Base-by-base conservation (phyloP, 1,284 basidiomycete genomes). In the Ceratobasidium sp. region DNA sequence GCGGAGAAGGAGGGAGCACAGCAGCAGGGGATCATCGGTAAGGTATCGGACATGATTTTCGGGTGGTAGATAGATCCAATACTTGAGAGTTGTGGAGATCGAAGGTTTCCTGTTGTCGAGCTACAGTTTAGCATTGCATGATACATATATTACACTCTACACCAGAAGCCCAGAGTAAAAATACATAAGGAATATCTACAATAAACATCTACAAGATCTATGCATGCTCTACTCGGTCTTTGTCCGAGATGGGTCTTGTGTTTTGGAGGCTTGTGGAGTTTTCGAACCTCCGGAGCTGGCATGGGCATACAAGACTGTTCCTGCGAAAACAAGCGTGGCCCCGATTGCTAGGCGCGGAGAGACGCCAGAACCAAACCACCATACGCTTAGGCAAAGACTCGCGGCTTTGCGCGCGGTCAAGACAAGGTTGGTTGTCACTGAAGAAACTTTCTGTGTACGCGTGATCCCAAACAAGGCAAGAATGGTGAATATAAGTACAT, bases 331-430 rank as follows among this genome's bases (percentile, higher is more conserved):
- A 85, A 91, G 86, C 9, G 80, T 80, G 9, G 89, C 89, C 44
- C 90, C 90, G 11, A 83, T 54, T 0, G 84, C 87, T n/a, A 92
- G 82, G 76, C 86, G 84, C 0, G 78, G 72, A 77, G 91, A 90
- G 88, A 89, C 90, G 5, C 85, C 86, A 76, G 86, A 88, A 11
- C 88, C 87, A 77, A 91, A 91, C 87, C 87, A 90, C 89, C 89
- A 91, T 13, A 92, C 88, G 78, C 89, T 91, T 75, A 91, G 85
- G 78, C 88, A 89, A 18, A 92, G 83, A 76, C 88, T 90, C 71
- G 91, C 78, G 7, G 90, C 90, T 79, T 92, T 92, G 71, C 90
- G 85, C 0, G 86, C 83, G 1, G 90, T 92, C 38, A 91, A 82
- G 9, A 90, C 88, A 35, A 92, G 85, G 78, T 91, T 91, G 9